Base-by-base conservation (phyloP, 108 stramenopile genomes). In the Skeletonema grethae region DNA sequence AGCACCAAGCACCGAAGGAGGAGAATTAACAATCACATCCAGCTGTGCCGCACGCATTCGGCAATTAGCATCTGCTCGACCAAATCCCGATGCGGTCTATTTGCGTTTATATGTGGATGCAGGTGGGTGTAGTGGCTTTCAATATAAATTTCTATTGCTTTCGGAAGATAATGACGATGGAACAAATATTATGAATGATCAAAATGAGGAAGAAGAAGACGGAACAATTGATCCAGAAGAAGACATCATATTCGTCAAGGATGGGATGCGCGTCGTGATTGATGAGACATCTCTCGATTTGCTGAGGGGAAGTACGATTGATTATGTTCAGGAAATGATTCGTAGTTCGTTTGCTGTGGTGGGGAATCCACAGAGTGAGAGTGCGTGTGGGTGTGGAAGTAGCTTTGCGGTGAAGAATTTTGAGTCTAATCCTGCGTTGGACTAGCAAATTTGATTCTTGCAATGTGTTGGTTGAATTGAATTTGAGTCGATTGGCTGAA, bases 381-480 rank as follows among this genome's bases (percentile, higher is more conserved):
- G 84, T 64, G 98, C 97, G 4, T 99, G 98, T 83, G 98, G 98
- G 10, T 99, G 98, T 82, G 98, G 97, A 6, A 85, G 86, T 53
- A 95, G 93, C 30, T 99, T 99, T 82, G 98, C 98, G 11, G 75
- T 97, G 69, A 99, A 98, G 83, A 96, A 96, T 61, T 98, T 98
- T 83, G 70, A 87, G 57, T 69, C 83, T 24, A 97, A 96, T 84
- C 92, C 92, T 56, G 92, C 92, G 3, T 45, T 93, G 53, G 92
- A 93, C 77, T 93, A n/a, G n/a, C n/a, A n/a, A n/a, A n/a, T n/a
- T n/a, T n/a, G n/a, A n/a, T n/a, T n/a, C n/a, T n/a, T n/a, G n/a
- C n/a, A n/a, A n/a, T n/a, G n/a, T n/a, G n/a, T n/a, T n/a, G n/a
- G n/a, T n/a, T n/a, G n/a, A n/a, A n/a, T n/a, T n/a, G n/a, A n/a